Evolutionary conservation across 805 yeast species (phyloP).

Genomic region (Saturnispora saitoi): DNA sequence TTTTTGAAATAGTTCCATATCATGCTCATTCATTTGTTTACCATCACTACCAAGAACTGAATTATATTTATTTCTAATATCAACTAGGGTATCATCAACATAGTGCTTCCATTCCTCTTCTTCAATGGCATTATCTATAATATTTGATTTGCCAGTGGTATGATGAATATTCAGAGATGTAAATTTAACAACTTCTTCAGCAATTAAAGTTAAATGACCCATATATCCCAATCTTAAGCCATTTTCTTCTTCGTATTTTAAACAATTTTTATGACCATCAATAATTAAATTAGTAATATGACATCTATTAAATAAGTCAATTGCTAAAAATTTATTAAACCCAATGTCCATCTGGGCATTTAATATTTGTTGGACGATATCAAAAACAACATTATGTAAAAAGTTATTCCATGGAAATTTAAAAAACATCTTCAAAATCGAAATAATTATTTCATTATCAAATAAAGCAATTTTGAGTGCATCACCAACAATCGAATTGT

Average conservation of each 20-base stretch:
- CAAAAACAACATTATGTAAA: conserved; percentile 94
- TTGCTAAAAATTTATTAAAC: conserved; percentile 29
- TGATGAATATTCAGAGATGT: conserved; percentile 51
- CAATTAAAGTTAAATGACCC: conserved; percentile 50
- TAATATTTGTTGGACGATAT: conserved; percentile 85
- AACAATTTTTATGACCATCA: conserved; percentile 50
- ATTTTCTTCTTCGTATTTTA: conserved; percentile 42
- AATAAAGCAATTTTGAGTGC: conserved; percentile 70
- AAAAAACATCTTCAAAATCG: conserved; percentile 68
- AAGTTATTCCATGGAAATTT: conserved; percentile 94
- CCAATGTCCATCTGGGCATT: conserved; percentile 55
- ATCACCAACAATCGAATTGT: conserved; percentile 76
- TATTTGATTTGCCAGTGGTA: conserved; percentile 43
- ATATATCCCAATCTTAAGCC: conserved; percentile 50
- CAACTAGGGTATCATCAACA: conserved; percentile 73
- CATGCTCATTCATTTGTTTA: conserved; percentile 32
- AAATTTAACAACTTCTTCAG: conserved; percentile 60
- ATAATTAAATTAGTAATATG: conserved; percentile 44
- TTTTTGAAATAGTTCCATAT: conserved; percentile 24
- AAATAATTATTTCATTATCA: conserved; percentile 61
- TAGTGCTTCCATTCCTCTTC: conserved; percentile 37
- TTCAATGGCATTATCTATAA: conserved; percentile 36
- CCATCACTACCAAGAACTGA: conserved; percentile 67
- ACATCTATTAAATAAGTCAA: conserved; percentile 38
- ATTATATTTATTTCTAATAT: conserved; percentile 88